phyloP scores from a whole-genome alignment of 1,284 basidiomycete genomes.

The Rhodofomes roseus region DNA sequence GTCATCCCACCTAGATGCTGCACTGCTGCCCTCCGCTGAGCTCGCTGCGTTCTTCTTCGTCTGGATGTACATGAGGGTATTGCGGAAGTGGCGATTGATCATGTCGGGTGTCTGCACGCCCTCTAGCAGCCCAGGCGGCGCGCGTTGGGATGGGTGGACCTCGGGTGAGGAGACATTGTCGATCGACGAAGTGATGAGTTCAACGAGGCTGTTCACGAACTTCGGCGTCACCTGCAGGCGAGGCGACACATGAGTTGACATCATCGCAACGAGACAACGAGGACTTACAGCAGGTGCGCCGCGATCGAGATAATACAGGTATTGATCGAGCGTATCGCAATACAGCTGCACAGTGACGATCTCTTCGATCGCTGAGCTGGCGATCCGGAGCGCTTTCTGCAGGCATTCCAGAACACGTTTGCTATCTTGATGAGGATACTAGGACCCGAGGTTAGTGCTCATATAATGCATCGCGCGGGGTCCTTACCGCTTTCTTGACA shows the following conservation, averaged over 20 bases:
- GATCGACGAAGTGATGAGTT: slow-evolving; percentile 88
- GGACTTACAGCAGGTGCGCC: slow-evolving; percentile 79
- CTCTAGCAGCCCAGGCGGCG: slow-evolving; percentile 81
- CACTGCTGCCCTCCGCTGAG: slow-evolving; percentile 23
- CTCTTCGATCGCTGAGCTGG: slow-evolving; percentile 91
- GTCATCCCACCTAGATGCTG: slow-evolving; percentile 69
- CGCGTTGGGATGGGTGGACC: slow-evolving; percentile 79
- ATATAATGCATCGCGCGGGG: not conserved
- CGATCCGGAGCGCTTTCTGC: slow-evolving; percentile 91
- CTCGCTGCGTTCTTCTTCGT: slow-evolving; percentile 58
- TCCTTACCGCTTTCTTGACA: slow-evolving; percentile 43
- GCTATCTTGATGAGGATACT: slow-evolving; percentile 90
- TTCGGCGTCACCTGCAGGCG: slow-evolving; percentile 75
- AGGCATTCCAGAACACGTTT: slow-evolving; percentile 94
- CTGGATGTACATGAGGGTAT: slow-evolving; percentile 84
- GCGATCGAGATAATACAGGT: slow-evolving; percentile 91
- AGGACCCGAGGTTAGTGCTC: not conserved
- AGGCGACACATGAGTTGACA: slow-evolving; percentile 6
- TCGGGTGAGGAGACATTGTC: slow-evolving; percentile 83
- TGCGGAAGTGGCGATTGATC: slow-evolving; percentile 89
- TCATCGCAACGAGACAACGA: not conserved
- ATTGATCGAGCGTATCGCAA: slow-evolving; percentile 90
- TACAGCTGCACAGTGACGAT: slow-evolving; percentile 93
- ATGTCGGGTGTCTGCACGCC: slow-evolving; percentile 89
- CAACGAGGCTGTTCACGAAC: slow-evolving; percentile 91